Conservation (phyloP, 2,329 filamentous ascomycete genomes). For the Teratosphaeria gauchensis region DNA sequence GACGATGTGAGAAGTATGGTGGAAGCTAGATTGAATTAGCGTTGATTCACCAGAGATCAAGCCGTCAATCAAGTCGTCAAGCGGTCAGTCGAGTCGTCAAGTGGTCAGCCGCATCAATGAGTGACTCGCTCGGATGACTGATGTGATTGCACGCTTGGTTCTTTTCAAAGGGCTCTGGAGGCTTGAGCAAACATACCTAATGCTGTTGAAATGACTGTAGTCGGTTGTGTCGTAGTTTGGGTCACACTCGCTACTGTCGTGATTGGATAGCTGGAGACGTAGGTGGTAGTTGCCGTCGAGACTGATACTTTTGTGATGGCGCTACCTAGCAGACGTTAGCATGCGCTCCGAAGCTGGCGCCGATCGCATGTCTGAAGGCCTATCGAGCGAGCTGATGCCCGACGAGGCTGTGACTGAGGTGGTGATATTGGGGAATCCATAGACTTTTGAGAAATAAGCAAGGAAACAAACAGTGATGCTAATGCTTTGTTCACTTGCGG, state of each 20-base stretch:
- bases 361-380: too few species aligned
- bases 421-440: too few species aligned
- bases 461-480: too few species aligned
- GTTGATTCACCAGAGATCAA: background rate
- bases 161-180: background rate
- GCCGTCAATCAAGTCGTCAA: background rate
- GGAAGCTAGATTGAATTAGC: background rate
- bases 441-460: too few species aligned
- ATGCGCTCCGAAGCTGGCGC: too few species aligned
- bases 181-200: background rate
- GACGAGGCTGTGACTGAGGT: too few species aligned
- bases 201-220: background rate
- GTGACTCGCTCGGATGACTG: background rate
- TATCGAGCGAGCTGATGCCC: too few species aligned
- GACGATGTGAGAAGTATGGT: background rate
- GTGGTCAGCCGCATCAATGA: background rate
- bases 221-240: background rate
- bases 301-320: background rate
- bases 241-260: background rate
- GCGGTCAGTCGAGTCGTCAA: background rate
- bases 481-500: too few species aligned
- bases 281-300: background rate
- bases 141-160: background rate
- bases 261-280: background rate
- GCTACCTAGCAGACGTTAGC: background rate